Evolutionary conservation across 2,329 filamentous ascomycete genomes (phyloP), one percentile per base, ranked within the genome.

Genomic region (Neocatenulostroma microsporum): DNA sequence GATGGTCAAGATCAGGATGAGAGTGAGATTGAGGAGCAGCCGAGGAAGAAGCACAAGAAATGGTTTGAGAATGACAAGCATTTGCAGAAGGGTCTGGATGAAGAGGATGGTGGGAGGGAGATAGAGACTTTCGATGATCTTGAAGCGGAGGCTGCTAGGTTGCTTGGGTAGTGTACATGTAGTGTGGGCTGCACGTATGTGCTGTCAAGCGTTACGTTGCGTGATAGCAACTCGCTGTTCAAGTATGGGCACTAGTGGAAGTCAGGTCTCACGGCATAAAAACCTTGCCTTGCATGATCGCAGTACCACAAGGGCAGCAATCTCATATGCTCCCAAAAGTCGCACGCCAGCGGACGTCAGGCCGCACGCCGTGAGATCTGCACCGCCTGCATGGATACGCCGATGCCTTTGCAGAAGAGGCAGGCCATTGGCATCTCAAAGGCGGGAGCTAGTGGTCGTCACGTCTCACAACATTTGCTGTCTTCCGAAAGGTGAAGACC

Each of bases 51-150:
- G 70, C 9, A 73, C 41, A 85, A 82, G 75, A 86, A 86, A 62
- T 85, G 81, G 81, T 86, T 86, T 64, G 70, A 86, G 59, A 74
- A 80, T 41, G 78, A 80, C 41, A 73, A 72, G 2, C 72, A 70
- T 11, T 68, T 70, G 32, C 69, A 70, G 31, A 61, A 52, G 37
- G 61, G 64, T 33, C 63, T 67, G 36, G 62, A 61, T 32, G 60
- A 56, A 49, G 64, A 62, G 48, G 66, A 67, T 65, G 70, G 56
- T 12, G 70, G 67, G 70, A 46, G 41, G 37, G 79, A 85, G 64
- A 83, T 82, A 10, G 80, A 87, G 62, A 88, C 82, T 27, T 64
- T 89, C 50, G 81, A 86, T 59, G 83, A 88, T 60, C 69, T 87
- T 50, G 84, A 89, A 63, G 77, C 79, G 26, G 62, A 89, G 62